Conservation (phyloP, 208 protist species). For the Zelonia costaricensis region DNA sequence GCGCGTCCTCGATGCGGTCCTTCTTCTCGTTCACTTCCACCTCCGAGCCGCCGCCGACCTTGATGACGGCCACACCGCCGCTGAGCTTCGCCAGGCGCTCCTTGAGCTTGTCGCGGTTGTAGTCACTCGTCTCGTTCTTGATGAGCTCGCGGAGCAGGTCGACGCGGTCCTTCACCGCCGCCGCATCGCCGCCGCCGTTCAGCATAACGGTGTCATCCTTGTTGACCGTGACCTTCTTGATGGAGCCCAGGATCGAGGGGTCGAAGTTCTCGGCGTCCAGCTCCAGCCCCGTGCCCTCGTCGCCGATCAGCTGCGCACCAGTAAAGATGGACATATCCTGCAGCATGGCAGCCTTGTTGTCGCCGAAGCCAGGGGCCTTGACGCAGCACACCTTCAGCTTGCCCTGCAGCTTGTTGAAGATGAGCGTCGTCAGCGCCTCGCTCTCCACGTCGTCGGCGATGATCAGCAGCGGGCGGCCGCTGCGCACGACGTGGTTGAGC, state of each 20-base stretch:
- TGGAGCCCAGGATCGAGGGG: conserved; percentile 63
- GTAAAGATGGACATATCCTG: conserved; percentile 99
- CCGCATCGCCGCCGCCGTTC: conserved; percentile 93
- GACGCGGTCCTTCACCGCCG: conserved; percentile 91
- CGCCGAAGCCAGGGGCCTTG: conserved; percentile 99
- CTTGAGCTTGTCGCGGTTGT: conserved; percentile 98
- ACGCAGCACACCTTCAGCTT: conserved; percentile 91
- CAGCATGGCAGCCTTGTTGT: conserved; percentile 98
- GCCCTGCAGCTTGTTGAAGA: conserved; percentile 88
- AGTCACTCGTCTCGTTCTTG: conserved; percentile 88
- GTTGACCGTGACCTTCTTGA: conserved; percentile 91
- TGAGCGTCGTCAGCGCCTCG: conserved; percentile 94
- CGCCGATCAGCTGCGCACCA: conserved; percentile 92
- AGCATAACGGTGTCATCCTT: conserved; percentile 99
- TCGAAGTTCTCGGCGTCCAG: conserved; percentile 84
- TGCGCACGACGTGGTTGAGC: conserved; percentile 88
- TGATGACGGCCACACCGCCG: conserved; percentile 97
- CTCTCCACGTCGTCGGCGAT: conserved; percentile 99
- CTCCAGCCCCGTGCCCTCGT: conserved; percentile 92
- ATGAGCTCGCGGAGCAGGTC: conserved; percentile 93
- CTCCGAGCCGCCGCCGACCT: conserved; percentile 97
- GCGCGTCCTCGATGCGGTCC: conserved; percentile 98
- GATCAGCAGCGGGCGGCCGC: conserved; percentile 96
- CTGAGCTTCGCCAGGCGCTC: conserved; percentile 98
- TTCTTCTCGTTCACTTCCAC: conserved; percentile 99